Evolutionary conservation across 345 rosid genomes (phyloP).

Genomic region (Crucihimalaya himalaica): DNA sequence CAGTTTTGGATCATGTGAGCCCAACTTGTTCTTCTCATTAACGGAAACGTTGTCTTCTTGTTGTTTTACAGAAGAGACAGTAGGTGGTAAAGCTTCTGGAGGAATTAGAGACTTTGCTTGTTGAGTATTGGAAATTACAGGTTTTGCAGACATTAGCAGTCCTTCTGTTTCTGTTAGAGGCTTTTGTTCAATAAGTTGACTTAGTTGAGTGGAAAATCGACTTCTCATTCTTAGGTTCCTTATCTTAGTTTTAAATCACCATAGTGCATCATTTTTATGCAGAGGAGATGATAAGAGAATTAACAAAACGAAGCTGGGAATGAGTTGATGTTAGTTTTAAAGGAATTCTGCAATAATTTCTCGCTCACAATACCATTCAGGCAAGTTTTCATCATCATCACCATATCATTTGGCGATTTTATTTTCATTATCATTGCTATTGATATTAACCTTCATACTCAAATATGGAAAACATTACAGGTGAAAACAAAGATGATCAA

Average conservation of each 20-base stretch:
- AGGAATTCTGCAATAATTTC: slow-evolving; percentile 59
- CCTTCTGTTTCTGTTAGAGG: no score
- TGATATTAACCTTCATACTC: not conserved
- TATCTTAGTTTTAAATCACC: not conserved
- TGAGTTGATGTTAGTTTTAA: slow-evolving; percentile 77
- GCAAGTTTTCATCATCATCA: slow-evolving; percentile 40
- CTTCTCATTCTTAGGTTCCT: not conserved
- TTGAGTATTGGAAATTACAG: no score
- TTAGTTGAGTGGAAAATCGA: no score
- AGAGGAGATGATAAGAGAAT: slow-evolving; percentile 76
- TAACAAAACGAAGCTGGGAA: slow-evolving; percentile 76
- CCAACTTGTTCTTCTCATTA: no score
- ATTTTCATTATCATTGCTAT: not conserved
- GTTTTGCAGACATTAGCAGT: no score
- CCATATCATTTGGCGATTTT: not conserved
- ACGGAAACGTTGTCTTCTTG: no score
- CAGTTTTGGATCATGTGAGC: no score
- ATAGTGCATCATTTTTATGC: not conserved
- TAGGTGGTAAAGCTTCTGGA: no score
- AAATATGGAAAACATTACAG: slow-evolving; percentile 43
- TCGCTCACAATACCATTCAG: slow-evolving; percentile 85
- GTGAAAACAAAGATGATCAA: slow-evolving; percentile 56
- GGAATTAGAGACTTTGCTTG: no score
- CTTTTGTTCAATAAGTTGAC: no score
- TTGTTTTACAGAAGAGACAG: no score